Conservation (phyloP, 306 rosid species). For the Trifolium repens region DNA sequence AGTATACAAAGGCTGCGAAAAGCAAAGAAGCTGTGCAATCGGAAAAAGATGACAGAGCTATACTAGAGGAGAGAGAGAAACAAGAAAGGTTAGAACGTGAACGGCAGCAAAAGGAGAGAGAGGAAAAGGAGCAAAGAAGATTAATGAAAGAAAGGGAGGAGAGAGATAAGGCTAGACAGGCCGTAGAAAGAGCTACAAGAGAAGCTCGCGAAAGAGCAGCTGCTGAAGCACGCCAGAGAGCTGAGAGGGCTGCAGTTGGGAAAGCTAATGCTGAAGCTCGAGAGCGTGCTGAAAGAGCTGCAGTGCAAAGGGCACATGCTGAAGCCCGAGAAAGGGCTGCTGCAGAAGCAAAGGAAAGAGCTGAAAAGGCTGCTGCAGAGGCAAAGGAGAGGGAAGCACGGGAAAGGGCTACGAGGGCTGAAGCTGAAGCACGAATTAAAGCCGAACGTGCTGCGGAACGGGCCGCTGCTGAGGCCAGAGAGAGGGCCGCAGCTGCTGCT, state of each 20-base stretch:
- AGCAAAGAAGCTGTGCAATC: slow-evolving; percentile 66
- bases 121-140: slow-evolving; percentile 71
- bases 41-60: slow-evolving; percentile 70
- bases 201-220: slow-evolving; percentile 99
- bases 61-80: slow-evolving; percentile 62
- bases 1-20: slow-evolving; percentile 70
- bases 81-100: slow-evolving; percentile 73
- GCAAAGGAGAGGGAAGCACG: slow-evolving; percentile 53
- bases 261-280: slow-evolving; percentile 91
- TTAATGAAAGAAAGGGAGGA: slow-evolving; percentile 68
- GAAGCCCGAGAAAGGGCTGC: slow-evolving; percentile 99
- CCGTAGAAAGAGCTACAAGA: slow-evolving; percentile 97
- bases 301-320: slow-evolving; percentile 94
- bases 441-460: slow-evolving; percentile 88
- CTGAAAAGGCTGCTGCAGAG: slow-evolving; percentile 71
- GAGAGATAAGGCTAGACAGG: slow-evolving; percentile 84
- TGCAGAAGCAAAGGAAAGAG: slow-evolving; percentile 76
- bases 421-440: slow-evolving; percentile 79
- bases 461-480: slow-evolving; percentile 73
- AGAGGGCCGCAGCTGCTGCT: slow-evolving; percentile 79
- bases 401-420: slow-evolving; percentile 59
- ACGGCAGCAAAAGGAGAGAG: slow-evolving; percentile 67
- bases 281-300: slow-evolving; percentile 95
- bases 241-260: slow-evolving; percentile 86
- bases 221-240: slow-evolving; percentile 76